phyloP scores from a whole-genome alignment of 176 grass and related monocot genomes.

The Zizania latifolia region DNA sequence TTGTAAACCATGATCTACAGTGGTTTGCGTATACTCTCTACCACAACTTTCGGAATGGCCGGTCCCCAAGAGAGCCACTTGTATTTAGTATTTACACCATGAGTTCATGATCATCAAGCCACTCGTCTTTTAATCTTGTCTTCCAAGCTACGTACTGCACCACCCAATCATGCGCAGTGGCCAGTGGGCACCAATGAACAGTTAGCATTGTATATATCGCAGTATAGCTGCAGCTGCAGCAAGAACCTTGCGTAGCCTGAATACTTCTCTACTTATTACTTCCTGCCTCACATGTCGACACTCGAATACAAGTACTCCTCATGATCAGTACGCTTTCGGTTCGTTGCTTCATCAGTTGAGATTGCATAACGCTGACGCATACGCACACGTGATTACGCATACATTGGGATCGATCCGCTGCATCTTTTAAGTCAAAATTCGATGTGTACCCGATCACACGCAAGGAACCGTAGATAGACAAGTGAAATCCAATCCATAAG shows the following conservation, averaged over 20 bases:
- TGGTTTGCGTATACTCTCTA: background rate
- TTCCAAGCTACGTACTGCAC: constrained; percentile 36
- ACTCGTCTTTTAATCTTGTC: constrained; percentile 28
- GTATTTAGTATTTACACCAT: background rate
- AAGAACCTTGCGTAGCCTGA: too few relatives aligned
- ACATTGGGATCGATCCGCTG: background rate
- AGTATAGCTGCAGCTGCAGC: too few relatives aligned
- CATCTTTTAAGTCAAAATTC: too few relatives aligned
- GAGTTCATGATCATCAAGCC: constrained; percentile 8
- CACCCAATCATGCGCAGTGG: background rate
- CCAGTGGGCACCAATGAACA: background rate
- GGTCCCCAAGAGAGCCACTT: background rate
- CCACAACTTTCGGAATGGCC: constrained; percentile 1
- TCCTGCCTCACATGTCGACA: background rate
- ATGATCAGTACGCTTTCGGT: background rate
- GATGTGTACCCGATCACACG: too few relatives aligned
- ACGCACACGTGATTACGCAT: background rate
- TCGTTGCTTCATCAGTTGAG: too few relatives aligned
- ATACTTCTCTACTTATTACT: too few relatives aligned
- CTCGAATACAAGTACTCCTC: background rate
- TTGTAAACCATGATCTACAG: too few relatives aligned
- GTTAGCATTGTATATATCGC: background rate
- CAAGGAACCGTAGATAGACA: too few relatives aligned
- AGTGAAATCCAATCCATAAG: too few relatives aligned
- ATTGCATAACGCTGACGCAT: background rate